Conservation (phyloP, 768 basidiomycete species). For the Termitomyces sp. region DNA sequence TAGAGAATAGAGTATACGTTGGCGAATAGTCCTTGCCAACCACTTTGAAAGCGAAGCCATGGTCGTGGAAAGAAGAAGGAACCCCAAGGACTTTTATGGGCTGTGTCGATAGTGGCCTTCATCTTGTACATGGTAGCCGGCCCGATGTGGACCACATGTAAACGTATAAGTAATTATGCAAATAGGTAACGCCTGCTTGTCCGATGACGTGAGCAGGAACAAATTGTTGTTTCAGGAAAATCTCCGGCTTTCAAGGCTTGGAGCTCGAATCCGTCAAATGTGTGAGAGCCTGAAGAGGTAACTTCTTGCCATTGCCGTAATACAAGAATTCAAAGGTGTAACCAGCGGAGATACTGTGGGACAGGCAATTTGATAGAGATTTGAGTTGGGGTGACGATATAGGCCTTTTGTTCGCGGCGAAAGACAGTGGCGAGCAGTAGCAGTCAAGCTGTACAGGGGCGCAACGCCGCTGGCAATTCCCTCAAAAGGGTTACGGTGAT, state of each 20-base stretch:
- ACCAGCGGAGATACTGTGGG: background rate
- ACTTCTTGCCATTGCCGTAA: background rate
- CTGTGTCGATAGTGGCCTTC: constrained; percentile 9
- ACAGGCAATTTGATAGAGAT: background rate
- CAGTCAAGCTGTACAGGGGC: constrained; percentile 2
- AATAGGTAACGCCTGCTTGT: constrained; percentile 1
- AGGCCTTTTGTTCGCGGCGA: background rate
- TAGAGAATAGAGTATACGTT: background rate
- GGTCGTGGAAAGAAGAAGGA: constrained; percentile 14
- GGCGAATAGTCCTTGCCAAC: background rate
- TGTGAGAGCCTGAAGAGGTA: background rate
- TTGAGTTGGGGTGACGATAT: background rate
- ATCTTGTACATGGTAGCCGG: constrained; percentile 9
- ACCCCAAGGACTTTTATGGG: constrained; percentile 1
- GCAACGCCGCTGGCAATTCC: background rate
- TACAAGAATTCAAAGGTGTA: background rate
- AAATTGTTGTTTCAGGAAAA: constrained; percentile 4
- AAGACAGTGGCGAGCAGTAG: constrained; percentile 1
- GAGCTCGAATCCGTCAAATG: background rate
- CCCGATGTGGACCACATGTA: constrained; percentile 11
- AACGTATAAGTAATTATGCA: constrained; percentile 11
- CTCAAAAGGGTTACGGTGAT: constrained; percentile 1
- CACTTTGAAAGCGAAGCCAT: constrained; percentile 12
- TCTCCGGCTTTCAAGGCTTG: constrained; percentile 4
- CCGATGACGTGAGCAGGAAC: constrained; percentile 13